Base-by-base conservation (phyloP, 2,329 filamentous ascomycete species). In the Fusarium equiseti region DNA sequence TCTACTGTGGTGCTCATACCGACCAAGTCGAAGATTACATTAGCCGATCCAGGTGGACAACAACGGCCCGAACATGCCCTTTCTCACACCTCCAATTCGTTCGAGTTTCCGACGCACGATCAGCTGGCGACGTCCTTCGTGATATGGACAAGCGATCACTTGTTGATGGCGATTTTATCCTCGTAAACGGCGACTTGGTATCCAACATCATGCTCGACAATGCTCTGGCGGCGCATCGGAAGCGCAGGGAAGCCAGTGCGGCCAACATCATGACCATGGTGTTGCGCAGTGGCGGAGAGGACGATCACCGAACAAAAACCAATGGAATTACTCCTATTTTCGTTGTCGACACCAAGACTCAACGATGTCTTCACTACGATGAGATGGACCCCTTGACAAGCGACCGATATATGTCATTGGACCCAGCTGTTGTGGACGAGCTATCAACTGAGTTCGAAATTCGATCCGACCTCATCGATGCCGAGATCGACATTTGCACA, bases 201-300 rank as follows among this genome's bases (percentile, higher is more conserved):
- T 93, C 94, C 71, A 98, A 98, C 77, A 84, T 98, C 59, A 88
- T 92, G 20, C 89, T 99, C n/a, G 93, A 95, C 67, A 85, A 85
- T 50, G 92, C 92, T 11, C 83, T 99, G 54, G 89, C 90, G 5
- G 90, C 89, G 56, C 96, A 99, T 79, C 90, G 93, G 66, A 91
- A 91, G 59, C 91, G 96, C 63, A 89, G 94, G 64, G 88, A 91
- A 77, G 90, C 90, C 57, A 94, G 97, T 82, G 95, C 96, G 76
- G 95, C 97, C 78, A 94, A 95, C 40, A 97, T 98, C 81, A 98
- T 99, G 96, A 99, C 96, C 5, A 92, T 98, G 87, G 89, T 99
- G 15, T 83, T 98, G 63, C 88, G 94, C 48, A 91, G 95, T 78
- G 92, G 91, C 11, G 93, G 93, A 48, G 83, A 87, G 9, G 81